Evolutionary conservation across 768 basidiomycete species (phyloP), one percentile per base, ranked within the genome.

Genomic region (Lactarius indigo): DNA sequence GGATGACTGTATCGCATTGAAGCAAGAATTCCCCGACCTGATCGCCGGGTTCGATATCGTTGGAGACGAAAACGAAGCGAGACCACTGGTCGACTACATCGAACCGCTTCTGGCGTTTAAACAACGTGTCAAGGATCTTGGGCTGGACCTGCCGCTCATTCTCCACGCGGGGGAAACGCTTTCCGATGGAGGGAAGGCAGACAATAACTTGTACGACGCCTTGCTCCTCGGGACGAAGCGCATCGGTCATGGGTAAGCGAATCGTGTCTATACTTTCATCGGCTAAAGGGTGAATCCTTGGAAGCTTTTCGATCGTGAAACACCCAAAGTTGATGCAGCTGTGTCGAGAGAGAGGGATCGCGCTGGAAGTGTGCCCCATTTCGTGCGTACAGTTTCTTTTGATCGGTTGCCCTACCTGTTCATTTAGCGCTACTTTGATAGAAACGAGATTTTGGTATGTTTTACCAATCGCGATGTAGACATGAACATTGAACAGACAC

Each of bases 31-130:
- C 72, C 90, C 90, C 23, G 82, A 90, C 69, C 75, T 90, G 41
- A 87, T 92, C 56, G 83, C 84, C 89, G 90, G 89, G 3, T 93
- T 92, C 71, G 91, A 92, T 76, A 81, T 92, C n/a, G 90, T 92
- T 20, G 90, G 90, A 5, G 80, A 87, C 56, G 90, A 92, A 72
- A 86, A 91, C 72, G 76, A 75, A 7, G 70, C 84, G 28, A 80
- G 78, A 44, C 88, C 90, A 20, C 79, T 91, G 42, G 83, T 81
- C 28, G 77, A 89, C 71, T 92, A 91, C 73, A 73, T 86, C 33
- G 82, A 84, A 39, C 82, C 83, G 12, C 78, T 94, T 7, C 75
- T 88, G 5, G 78, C 76, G 50, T 92, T 92, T 77, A 77, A 81
- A 35, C 76, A 82, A 58, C 83, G 84, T 28, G 83, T 85, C 70